Evolutionary conservation across 345 rosid genomes (phyloP), one percentile per base, ranked within the genome.

Genomic region (Salix udensis): DNA sequence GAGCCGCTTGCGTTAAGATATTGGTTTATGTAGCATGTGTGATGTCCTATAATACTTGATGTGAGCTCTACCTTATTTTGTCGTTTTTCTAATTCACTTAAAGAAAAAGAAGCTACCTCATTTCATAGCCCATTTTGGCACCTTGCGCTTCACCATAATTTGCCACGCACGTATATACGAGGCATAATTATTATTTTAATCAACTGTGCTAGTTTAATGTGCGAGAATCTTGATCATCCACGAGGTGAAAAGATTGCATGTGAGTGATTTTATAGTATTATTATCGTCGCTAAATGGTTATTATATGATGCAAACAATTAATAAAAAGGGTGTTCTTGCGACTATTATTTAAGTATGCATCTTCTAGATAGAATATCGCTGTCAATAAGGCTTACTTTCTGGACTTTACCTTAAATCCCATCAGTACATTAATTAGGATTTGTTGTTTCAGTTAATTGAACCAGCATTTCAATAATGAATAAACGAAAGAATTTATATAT

Each of bases 1-100:
- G 89, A 31, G 87, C 80, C 70, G 1, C 14, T 62, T 16, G 8
- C 14, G 12, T 65, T 46, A 42, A 5, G 11, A 40, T 9, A 13
- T 44, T 60, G 24, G 1, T 39, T 24, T 15, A 1, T 5, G 6
- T 61, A 60, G 3, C 24, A 39, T 61, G 68, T 34, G 36, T 13
- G 3, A 7, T 28, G 31, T 2, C 62, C n/a, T 50, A 4, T 34
- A 26, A 4, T 30, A 18, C 61, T 70, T 19, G 42, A 2, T 37
- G 13, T 9, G 28, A 58, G 64, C 28, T 58, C 64, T 23, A 2
- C 14, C 13, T 58, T 37, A 4, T 12, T 67, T 10, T 36, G 48
- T 37, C 70, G 7, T 21, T 9, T 67, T 67, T 7, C 11, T 0
- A 5, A 13, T 23, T 58, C 11, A 42, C 1, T 42, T 12, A 10